Base-by-base conservation (phyloP, 148 eudicot genomes). In the Suaeda aralocaspica region DNA sequence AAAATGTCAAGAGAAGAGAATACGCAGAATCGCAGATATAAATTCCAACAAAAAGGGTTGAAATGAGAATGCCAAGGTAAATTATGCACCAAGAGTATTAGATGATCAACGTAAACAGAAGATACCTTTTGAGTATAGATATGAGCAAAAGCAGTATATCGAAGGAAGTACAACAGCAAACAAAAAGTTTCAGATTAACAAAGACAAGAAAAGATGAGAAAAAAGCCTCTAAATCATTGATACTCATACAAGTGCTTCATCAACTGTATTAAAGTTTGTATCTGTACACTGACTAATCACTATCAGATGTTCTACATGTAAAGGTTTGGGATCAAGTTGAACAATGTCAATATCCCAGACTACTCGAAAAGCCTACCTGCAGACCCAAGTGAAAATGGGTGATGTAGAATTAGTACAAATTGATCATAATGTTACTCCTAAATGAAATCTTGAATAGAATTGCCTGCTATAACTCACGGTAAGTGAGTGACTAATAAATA, bases 271-370 rank as follows among this genome's bases (percentile, higher is more conserved):
- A 5, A 59, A 22, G 5, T 9, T 62, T 62, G 5, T 36, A 62
- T 36, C 66, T 62, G 66, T 62, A 62, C 66, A 62, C 12, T 7
- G 41, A 59, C 41, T 36, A 36, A 36, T 36, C 5, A 36, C 19
- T 13, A 62, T n/a, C 44, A n/a, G 9, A 22, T 13, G 19, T 60
- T 33, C 25, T 12, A 46, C 1, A 15, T 11, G 50, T 46, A 46
- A 46, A 46, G 46, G 22, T 19, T 60, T 2, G 44, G 64, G 64
- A 31, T 44, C 50, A n/a, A n/a, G 14, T 42, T 8, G 11, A 8
- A 42, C 13, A 7, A 46, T 46, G 50, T 12, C 16, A n/a, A 60
- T 30, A 19, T 58, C 36, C 62, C 36, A 26, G 36, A 56, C 64
- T 36, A 61, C 18, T 9, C 46, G 36, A 36, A 61, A 6, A 19